Evolutionary conservation across 805 yeast genomes (phyloP).

Genomic region (Candida michaelii): DNA sequence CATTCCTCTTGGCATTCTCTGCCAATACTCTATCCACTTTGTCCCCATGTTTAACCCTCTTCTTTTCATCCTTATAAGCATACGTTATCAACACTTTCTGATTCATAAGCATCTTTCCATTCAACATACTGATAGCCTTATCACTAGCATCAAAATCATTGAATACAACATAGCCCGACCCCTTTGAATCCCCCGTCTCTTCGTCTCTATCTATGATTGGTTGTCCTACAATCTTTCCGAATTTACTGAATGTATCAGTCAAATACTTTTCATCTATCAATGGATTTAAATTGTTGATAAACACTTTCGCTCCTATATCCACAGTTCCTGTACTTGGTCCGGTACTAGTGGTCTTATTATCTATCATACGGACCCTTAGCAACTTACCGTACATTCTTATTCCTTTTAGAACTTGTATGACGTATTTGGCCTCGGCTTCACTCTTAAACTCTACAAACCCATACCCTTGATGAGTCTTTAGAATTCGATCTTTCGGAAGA

Average conservation of each 20-base stretch:
- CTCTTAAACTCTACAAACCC: constrained; percentile 78
- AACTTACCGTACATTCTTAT: constrained; percentile 59
- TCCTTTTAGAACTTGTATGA: constrained; percentile 58
- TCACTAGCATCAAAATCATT: constrained; percentile 70
- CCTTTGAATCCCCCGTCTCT: constrained; percentile 50
- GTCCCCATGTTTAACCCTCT: constrained; percentile 69
- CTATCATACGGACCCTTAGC: constrained; percentile 34
- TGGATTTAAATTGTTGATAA: constrained; percentile 62
- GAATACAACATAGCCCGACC: constrained; percentile 67
- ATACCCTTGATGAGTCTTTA: constrained; percentile 75
- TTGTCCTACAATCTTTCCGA: constrained; percentile 59
- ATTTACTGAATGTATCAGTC: constrained; percentile 57
- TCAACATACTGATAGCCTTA: constrained; percentile 64
- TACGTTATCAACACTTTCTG: constrained; percentile 59
- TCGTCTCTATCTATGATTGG: constrained; percentile 52
- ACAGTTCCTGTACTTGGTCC: constrained; percentile 14
- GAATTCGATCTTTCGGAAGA: constrained; percentile 77
- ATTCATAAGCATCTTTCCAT: constrained; percentile 70
- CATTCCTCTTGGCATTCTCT: constrained; percentile 53
- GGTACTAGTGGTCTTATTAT: constrained; percentile 11
- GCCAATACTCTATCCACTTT: constrained; percentile 72
- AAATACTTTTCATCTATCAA: constrained; percentile 62
- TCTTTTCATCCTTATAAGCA: constrained; percentile 61
- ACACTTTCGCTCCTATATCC: constrained; percentile 54
- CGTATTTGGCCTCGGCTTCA: constrained; percentile 68